Base-by-base conservation (phyloP, 202 grass and related monocot genomes). In the Eragrostis tef region DNA sequence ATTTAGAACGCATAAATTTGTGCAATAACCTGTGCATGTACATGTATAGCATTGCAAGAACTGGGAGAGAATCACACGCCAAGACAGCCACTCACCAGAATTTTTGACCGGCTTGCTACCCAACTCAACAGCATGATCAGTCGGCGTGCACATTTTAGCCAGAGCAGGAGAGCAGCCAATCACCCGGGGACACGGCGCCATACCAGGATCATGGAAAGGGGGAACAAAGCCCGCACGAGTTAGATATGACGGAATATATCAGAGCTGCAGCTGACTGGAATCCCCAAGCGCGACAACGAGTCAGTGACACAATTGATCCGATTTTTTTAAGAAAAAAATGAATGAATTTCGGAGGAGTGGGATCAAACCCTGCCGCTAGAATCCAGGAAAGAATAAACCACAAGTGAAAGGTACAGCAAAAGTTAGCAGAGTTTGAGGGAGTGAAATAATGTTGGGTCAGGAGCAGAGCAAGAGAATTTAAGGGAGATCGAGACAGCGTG, bases 61-160 rank as follows among this genome's bases (percentile, higher is more conserved):
- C 29, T 80, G 65, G 45, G 59, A 56, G 22, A 61, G 57, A 45
- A 27, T 17, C 47, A 44, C 47, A 80, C 70, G 13, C 49, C 60
- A 67, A 80, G 84, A 60, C 31, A 54, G 46, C 47, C 45, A 73
- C 36, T 79, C 68, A 57, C 36, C 47, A n/a, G 58, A 80, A 74
- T 66, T 86, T 86, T 80, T 73, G 83, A 80, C 76, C 66, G 24
- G 69, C 36, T 58, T 80, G 49, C 34, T 8, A 79, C 48, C n/a
- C 16, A 9, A 24, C 44, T 49, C 63, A 85, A 24, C 57, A 72
- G 47, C 46, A 47, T 66, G 21, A 79, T 72, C n/a, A 20, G 61
- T 27, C 61, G 10, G 31, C 71, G 12, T 14, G 77, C 11, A 58
- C 29, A 50, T 31, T 16, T 57, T 63, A 63, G 54, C 54, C 20